Evolutionary conservation across 73 alveolate genomes (phyloP), one percentile per base, ranked within the genome.

Genomic region (Paramecium caudatum): DNA sequence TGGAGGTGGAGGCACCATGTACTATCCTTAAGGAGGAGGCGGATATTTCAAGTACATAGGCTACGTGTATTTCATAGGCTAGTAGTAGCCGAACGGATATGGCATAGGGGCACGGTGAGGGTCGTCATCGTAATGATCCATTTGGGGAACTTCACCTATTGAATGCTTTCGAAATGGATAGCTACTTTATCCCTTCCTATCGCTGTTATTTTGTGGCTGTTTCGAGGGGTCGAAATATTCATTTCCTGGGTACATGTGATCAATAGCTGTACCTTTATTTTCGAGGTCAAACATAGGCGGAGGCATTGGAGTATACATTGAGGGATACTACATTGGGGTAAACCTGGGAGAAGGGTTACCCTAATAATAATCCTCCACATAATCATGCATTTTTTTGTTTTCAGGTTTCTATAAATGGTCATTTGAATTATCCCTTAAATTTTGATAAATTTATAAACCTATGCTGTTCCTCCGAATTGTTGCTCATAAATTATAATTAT

Each of bases 341-440:
- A 65, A 65, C 15, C 83, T 36, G 27, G 83, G 83, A 2, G 83
- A 65, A 32, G 83, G 83, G 83, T 65, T 65, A 15, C 47, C 83
- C 39, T 65, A 65, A 33, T 65, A 65, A 25, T 49, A 65, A 65
- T 65, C 83, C 47, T 65, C 47, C 17, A 30, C 39, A 36, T n/a
- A 65, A 65, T 65, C 83, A 13, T 30, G 83, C 37, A 65, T 43
- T 65, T 65, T 65, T 43, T 65, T 65, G 34, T 36, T 65, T 30
- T 65, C 49, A 33, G 55, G 61, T 33, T 33, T 65, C 30, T 37
- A 49, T 36, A 32, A 65, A 9, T n/a, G 47, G 17, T 65, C 83
- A 65, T 65, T 65, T 33, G 83, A 65, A 65, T 25, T 43, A 65
- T 65, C 83, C 55, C 83, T 65, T 33, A 46, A 33, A 7, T 65